Evolutionary conservation across 805 yeast species (phyloP).

Genomic region (Allodekkera sacchari): DNA sequence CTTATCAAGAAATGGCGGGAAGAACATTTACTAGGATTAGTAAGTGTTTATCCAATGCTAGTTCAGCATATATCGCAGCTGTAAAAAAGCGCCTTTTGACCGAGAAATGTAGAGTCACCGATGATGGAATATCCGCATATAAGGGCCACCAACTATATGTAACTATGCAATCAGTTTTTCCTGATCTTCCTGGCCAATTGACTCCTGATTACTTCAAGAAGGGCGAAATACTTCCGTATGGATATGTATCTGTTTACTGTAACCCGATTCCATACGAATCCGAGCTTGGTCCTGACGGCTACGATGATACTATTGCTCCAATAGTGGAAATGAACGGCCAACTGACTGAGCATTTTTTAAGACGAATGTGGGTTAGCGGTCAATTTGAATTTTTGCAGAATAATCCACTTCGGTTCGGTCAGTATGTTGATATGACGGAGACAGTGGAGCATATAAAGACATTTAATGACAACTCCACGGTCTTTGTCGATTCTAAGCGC

Average conservation of each 20-base stretch:
- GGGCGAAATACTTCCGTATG: slow-evolving; percentile 29
- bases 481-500: slow-evolving; percentile 50
- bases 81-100: slow-evolving; percentile 10
- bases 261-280: slow-evolving; percentile 46
- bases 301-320: slow-evolving; percentile 73
- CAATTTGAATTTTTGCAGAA: slow-evolving; percentile 32
- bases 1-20: too few species aligned
- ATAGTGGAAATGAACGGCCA: slow-evolving; percentile 9
- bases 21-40: too few species aligned
- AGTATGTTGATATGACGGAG: slow-evolving; percentile 44
- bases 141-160: slow-evolving; percentile 19
- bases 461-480: slow-evolving; percentile 25
- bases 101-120: slow-evolving; percentile 17
- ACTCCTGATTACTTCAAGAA: slow-evolving; percentile 9
- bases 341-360: slow-evolving; percentile 30
- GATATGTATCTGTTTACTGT: slow-evolving; percentile 61
- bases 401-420: slow-evolving; percentile 28
- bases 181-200: neutral
- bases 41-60: too few species aligned
- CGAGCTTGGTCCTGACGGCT: slow-evolving; percentile 62
- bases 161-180: slow-evolving; percentile 18
- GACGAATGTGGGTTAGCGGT: slow-evolving; percentile 83
- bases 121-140: slow-evolving; percentile 21
- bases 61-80: too few species aligned
- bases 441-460: slow-evolving; percentile 32